Percentiles rank a stretch among this genome's conserved stretches.
Evolutionary conservation across 495 filamentous ascomycete genomes (phyloP).

Genomic region (Xylaria castorea): DNA sequence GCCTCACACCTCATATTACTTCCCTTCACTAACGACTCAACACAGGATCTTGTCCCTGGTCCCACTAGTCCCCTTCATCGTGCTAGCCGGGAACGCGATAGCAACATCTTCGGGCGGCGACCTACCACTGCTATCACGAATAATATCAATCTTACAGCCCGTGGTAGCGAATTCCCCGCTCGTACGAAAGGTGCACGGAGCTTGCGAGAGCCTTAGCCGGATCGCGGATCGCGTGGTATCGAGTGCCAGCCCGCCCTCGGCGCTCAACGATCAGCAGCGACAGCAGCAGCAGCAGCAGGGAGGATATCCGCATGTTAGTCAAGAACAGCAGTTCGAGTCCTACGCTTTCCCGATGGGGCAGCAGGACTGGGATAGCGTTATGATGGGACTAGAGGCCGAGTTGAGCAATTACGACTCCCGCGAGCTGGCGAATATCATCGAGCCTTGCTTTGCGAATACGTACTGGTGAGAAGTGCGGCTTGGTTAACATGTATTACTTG

Average conservation of each 20-base stretch:
- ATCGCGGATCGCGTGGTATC: slow-evolving; percentile 34
- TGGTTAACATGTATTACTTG: not conserved
- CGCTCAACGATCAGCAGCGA: not conserved
- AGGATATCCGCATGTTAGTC: not conserved
- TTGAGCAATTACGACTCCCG: slow-evolving; percentile 33
- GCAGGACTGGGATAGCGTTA: slow-evolving; percentile 39
- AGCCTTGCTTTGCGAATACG: slow-evolving; percentile 36
- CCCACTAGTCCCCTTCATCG: slow-evolving; percentile 72
- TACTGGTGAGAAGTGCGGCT: slow-evolving; percentile 24
- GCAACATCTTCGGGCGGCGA: slow-evolving; percentile 56
- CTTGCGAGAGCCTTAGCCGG: slow-evolving; percentile 32
- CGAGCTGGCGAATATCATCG: slow-evolving; percentile 33
- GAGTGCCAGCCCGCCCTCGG: slow-evolving; percentile 10
- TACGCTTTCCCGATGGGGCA: slow-evolving; percentile 37
- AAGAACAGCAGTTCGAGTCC: slow-evolving; percentile 19
- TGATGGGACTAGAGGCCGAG: slow-evolving; percentile 37
- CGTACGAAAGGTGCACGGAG: slow-evolving; percentile 32
- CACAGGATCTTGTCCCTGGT: slow-evolving; percentile 45
- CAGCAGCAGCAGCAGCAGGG: not conserved
- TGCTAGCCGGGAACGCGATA: slow-evolving; percentile 71
- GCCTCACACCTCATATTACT: not conserved
- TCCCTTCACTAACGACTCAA: not conserved
- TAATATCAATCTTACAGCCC: slow-evolving; percentile 27
- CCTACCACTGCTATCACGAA: slow-evolving; percentile 40
- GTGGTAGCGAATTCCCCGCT: slow-evolving; percentile 19